Evolutionary conservation across 202 grass and related monocot genomes (phyloP).

Genomic region (Miscanthus sacchariflorus): DNA sequence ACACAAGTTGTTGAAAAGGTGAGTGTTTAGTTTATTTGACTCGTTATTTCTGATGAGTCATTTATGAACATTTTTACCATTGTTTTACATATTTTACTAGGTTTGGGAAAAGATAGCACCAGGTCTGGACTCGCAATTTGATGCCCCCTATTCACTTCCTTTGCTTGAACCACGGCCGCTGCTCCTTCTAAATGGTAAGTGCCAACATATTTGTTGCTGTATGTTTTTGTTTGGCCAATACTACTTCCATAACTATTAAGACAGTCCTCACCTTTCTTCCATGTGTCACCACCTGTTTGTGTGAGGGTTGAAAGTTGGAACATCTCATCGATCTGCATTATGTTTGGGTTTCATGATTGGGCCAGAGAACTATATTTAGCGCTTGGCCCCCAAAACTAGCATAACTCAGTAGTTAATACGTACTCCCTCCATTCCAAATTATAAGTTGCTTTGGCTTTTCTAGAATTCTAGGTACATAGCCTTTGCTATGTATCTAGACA

Average conservation of each 20-base stretch:
- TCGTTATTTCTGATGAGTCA: background rate
- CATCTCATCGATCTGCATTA: background rate
- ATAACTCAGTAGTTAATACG: background rate
- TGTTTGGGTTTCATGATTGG: conserved; percentile 9
- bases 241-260: conserved; percentile 8
- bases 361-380: background rate
- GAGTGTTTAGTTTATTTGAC: too few relatives aligned
- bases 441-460: background rate
- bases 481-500: background rate
- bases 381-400: background rate
- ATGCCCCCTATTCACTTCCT: conserved; percentile 71
- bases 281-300: background rate
- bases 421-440: background rate
- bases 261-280: background rate
- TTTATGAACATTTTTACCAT: conserved; percentile 4
- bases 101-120: conserved; percentile 95
- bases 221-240: background rate
- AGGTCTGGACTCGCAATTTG: conserved; percentile 72
- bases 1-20: conserved; percentile 30
- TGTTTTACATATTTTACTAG: conserved; percentile 49
- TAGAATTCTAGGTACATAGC: background rate
- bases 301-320: conserved; percentile 24
- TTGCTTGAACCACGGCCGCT: conserved; percentile 64
- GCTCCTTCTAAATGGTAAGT: conserved; percentile 80
- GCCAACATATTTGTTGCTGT: conserved; percentile 39